Conservation (phyloP, 192 early-diverging fungal genomes). For the Podila minutissima region DNA sequence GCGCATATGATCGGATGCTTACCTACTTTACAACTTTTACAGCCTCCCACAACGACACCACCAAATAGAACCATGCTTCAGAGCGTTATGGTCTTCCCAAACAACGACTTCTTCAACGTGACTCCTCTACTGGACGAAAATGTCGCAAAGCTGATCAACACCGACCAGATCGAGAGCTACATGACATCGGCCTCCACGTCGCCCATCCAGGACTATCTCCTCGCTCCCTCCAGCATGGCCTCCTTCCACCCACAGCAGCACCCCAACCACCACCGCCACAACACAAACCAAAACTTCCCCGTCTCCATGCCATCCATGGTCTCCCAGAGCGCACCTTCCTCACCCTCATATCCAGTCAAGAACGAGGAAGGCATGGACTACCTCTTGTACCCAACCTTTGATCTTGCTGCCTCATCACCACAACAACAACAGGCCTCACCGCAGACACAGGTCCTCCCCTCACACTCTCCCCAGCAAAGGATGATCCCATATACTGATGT, state of each 20-base stretch:
- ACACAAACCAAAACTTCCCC: constrained; percentile 5
- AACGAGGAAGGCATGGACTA: constrained; percentile 38
- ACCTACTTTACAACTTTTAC: background rate
- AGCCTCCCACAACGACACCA: background rate
- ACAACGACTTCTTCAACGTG: constrained; percentile 37
- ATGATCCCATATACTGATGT: constrained; percentile 19
- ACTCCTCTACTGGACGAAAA: constrained; percentile 25
- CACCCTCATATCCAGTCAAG: constrained; percentile 44
- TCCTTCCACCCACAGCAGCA: constrained; percentile 19
- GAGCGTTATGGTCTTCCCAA: constrained; percentile 42
- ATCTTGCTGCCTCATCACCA: constrained; percentile 6
- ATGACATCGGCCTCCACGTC: constrained; percentile 24
- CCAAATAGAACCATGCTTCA: constrained; percentile 36
- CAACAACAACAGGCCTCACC: background rate
- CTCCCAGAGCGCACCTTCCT: constrained; percentile 31
- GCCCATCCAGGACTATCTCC: constrained; percentile 33
- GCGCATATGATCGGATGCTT: too few relatives aligned
- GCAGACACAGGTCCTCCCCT: constrained; percentile 9
- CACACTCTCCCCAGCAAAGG: constrained; percentile 24
- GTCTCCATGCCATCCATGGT: constrained; percentile 11
- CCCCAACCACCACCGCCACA: constrained; percentile 33
- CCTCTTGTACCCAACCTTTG: constrained; percentile 31
- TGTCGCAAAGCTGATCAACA: constrained; percentile 29
- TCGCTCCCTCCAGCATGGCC: constrained; percentile 12
- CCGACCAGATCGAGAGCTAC: constrained; percentile 36